Base-by-base conservation (phyloP, 805 yeast genomes). In the Pichia manshurica region DNA sequence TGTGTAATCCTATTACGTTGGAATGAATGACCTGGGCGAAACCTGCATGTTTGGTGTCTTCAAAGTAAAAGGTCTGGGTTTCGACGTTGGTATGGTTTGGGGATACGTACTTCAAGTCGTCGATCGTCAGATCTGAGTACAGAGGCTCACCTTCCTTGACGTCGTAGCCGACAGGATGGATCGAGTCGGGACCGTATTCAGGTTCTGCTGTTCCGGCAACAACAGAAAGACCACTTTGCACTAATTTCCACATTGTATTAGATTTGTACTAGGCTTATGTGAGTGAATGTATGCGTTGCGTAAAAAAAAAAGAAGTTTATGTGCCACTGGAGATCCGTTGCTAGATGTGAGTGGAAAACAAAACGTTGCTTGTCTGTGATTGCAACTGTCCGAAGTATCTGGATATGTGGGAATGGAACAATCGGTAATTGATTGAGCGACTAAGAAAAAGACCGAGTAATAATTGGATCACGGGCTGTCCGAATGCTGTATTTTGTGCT, bases 201-300 rank as follows among this genome's bases (percentile, higher is more conserved):
- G 99, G 99, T 66, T 93, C 99, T 2, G 96, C 96, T 12, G 95
- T 79, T 47, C 99, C 99, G 5, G 97, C 91, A 40, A 89, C 93
- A 5, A 95, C 93, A n/a, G 97, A 87, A n/a, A 63, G 46, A 15
- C 67, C 68, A 4, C 64, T 55, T 50, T 64, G 68, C 41, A 63
- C 64, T 46, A 63, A 45, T 47, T 63, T 64, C 68, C 68, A 64
- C 68, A 64, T 64, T 21, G 28, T n/a, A n/a, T 15, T 39, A 4
- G n/a, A 10, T 38, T 23, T 9, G 10, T 19, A n/a, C n/a, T n/a
- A n/a, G n/a, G 25, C 25, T 8, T 36, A 36, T 36, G 21, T 39
- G 19, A 12, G 10, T 22, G 3, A 10, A 15, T 5, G 29, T 19
- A 21, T 12, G 16, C 19, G 10, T 12, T 34, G 37, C 19, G 6